A percentile compares a stretch with the other conserved stretches of the same genome.
These are phyloP conservation scores for Backusella tarrabulga DNA, from an alignment of 192 early-diverging fungal species.

Conservation along the genomic window DNA sequence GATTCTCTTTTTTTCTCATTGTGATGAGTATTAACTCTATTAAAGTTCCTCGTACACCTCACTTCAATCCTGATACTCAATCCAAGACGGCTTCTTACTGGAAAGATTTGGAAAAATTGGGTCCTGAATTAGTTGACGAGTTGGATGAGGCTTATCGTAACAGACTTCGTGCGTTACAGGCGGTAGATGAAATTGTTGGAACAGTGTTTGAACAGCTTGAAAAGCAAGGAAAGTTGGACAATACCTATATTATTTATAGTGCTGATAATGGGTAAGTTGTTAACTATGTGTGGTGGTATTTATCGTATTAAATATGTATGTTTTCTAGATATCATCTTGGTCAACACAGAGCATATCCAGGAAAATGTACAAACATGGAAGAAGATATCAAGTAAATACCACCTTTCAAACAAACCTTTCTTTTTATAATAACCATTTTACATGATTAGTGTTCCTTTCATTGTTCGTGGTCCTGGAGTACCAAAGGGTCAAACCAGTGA, in stretches of 20 bases:
- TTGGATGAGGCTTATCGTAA: slow-evolving; percentile 54
- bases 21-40: not conserved
- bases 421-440: not conserved
- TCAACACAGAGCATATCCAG: slow-evolving; percentile 56
- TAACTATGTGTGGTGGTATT: too few species aligned
- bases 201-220: slow-evolving; percentile 49
- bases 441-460: slow-evolving; percentile 43
- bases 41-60: slow-evolving; percentile 49
- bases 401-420: slow-evolving; percentile 12
- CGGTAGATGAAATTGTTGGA: slow-evolving; percentile 64
- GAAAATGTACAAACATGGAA: slow-evolving; percentile 62
- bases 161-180: slow-evolving; percentile 54
- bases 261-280: slow-evolving; percentile 56
- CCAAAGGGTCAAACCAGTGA: slow-evolving; percentile 40
- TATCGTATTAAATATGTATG: not conserved
- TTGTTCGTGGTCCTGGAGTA: slow-evolving; percentile 65
- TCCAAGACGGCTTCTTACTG: slow-evolving; percentile 55
- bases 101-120: slow-evolving; percentile 42
- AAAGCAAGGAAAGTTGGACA: slow-evolving; percentile 48
- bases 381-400: slow-evolving; percentile 57
- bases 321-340: slow-evolving; percentile 56
- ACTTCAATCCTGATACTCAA: slow-evolving; percentile 53
- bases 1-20: not conserved
- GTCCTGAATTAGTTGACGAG: slow-evolving; percentile 30
- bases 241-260: slow-evolving; percentile 63